A percentile compares a stretch with the other conserved stretches of the same genome.
These are phyloP conservation scores for Aspergillus ruber DNA, from an alignment of 2,329 filamentous ascomycete species.

Conservation along the genomic window DNA sequence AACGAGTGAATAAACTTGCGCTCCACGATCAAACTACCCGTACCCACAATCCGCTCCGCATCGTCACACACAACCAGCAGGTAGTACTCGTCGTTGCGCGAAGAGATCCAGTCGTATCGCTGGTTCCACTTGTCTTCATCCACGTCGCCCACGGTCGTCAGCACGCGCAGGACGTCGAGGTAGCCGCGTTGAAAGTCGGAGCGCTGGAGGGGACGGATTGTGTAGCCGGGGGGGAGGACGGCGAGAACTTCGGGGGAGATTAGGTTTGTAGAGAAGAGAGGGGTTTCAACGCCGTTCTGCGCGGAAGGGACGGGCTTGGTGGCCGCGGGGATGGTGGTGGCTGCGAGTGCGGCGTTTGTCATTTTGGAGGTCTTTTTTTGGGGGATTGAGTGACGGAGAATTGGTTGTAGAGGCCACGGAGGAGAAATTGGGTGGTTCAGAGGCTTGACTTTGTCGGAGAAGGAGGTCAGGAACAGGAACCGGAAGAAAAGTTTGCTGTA, in stretches of 20 bases:
- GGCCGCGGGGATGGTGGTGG: constrained; percentile 4
- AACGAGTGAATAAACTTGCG: constrained; percentile 59
- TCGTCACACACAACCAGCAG: constrained; percentile 77
- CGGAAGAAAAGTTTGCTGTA: not conserved
- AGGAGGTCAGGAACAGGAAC: not conserved
- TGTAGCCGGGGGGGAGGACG: constrained; percentile 73
- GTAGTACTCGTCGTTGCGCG: constrained; percentile 72
- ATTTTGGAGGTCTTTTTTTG: constrained; percentile 8
- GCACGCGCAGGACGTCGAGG: constrained; percentile 80
- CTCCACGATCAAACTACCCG: constrained; percentile 84
- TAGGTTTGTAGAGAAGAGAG: constrained; percentile 70
- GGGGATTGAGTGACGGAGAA: no score
- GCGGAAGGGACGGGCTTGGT: constrained; percentile 12
- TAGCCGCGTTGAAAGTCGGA: constrained; percentile 77
- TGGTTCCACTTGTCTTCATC: constrained; percentile 65
- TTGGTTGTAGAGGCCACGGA: not conserved
- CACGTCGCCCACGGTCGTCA: constrained; percentile 90
- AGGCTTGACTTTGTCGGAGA: not conserved
- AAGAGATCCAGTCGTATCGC: constrained; percentile 75
- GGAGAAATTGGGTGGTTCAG: constrained; percentile 3
- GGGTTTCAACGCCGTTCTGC: constrained; percentile 38
- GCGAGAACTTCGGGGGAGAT: constrained; percentile 69
- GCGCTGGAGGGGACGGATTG: constrained; percentile 69
- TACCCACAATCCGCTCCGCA: constrained; percentile 69
- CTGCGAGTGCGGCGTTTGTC: constrained; percentile 8